These are phyloP conservation scores for Plasmodium cynomolgi DNA, from an alignment of 169 alveolate species.

Conservation along the genomic window DNA sequence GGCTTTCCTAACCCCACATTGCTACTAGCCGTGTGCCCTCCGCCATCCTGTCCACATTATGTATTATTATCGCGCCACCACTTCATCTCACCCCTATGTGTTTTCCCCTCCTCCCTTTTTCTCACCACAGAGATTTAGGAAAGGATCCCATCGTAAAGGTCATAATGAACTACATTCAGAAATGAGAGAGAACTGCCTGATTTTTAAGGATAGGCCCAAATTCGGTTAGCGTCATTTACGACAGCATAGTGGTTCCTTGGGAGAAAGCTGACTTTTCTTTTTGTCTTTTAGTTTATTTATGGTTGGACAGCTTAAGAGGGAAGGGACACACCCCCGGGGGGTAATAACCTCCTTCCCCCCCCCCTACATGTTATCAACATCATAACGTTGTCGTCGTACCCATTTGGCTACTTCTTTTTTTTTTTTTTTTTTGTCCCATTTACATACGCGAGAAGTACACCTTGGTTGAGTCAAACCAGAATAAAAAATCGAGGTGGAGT, in stretches of 20 bases:
- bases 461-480: not conserved
- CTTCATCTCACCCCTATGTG: not conserved
- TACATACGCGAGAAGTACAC: not conserved
- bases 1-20: not conserved
- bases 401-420: not conserved
- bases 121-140: slow-evolving; percentile 33
- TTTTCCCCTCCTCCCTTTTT: not conserved
- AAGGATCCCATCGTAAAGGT: slow-evolving; percentile 42
- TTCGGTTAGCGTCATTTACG: not conserved
- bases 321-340: not conserved
- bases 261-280: not conserved
- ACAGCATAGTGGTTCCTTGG: not conserved
- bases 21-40: not conserved
- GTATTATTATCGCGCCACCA: not conserved
- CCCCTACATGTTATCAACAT: not conserved
- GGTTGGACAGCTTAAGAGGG: not conserved
- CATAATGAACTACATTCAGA: slow-evolving; percentile 30
- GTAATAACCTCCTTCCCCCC: too few species aligned
- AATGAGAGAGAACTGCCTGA: slow-evolving; percentile 2
- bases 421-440: not conserved
- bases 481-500: not conserved
- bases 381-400: not conserved
- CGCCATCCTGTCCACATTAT: not conserved
- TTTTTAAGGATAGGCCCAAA: not conserved
- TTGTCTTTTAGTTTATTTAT: not conserved